Conservation (phyloP, 176 grass and related monocot species). For the Lolium perenne region DNA sequence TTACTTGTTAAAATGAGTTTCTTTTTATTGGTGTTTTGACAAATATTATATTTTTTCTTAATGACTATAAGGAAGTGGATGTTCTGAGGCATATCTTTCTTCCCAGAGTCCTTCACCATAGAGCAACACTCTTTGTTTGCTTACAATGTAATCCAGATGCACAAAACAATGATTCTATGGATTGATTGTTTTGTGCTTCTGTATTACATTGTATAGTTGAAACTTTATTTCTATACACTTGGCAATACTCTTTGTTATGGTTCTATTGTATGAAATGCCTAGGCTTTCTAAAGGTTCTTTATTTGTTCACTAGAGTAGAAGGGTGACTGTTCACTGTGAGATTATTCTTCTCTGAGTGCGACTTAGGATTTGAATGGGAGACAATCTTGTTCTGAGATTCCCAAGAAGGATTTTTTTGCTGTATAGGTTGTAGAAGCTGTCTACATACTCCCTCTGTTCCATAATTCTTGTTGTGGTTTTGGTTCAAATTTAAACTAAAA, state of each 20-base stretch:
- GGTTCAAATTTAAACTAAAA: too few species aligned
- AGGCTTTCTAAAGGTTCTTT: slow-evolving; percentile 10
- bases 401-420: neutral
- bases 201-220: neutral
- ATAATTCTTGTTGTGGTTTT: too few species aligned
- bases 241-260: neutral
- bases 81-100: neutral
- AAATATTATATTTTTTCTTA: neutral
- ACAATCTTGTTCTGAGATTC: neutral
- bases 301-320: slow-evolving; percentile 20
- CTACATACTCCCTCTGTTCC: neutral
- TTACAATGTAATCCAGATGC: too few species aligned
- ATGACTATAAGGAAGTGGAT: neutral
- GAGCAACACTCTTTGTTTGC: too few species aligned
- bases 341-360: neutral
- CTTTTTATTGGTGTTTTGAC: neutral
- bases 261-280: neutral
- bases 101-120: neutral
- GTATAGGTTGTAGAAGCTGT: neutral
- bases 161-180: neutral
- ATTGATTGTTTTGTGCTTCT: slow-evolving; percentile 1
- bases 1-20: neutral
- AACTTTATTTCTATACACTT: neutral
- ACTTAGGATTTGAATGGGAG: slow-evolving; percentile 4
- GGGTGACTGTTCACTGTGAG: neutral